Base-by-base conservation (phyloP, 371 early-diverging fungal genomes). In the Rhizomucor miehei region DNA sequence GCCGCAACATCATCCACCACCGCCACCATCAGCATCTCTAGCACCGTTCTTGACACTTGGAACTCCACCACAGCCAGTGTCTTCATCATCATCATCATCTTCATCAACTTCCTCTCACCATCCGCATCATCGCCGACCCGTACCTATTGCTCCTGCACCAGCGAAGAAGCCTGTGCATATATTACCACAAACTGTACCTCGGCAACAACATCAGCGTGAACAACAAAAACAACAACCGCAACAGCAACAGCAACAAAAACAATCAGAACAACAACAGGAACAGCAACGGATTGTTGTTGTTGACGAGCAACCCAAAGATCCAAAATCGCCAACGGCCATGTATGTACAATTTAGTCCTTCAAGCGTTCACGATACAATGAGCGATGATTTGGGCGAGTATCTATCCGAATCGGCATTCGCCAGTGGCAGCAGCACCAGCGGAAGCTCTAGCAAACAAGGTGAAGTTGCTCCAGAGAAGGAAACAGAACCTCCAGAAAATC, bases 291-390 rank as follows among this genome's bases (percentile, higher is more conserved):
- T n/a, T n/a, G n/a, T n/a, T n/a, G 29, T 29, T 3, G 29, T 29
- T 8, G 29, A 29, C 8, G 29, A 29, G 8, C 29, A 29, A 29
- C 29, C 29, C 29, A 29, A 29, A 29, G 29, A 5, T 8, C 11
- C 49, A 37, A 46, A 51, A 14, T 57, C 57, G 8, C 45, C 44
- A 23, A 40, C 57, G 4, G 57, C 57, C 6, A 36, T 57, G 9
- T 57, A 57, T 39, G 51, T 57, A 5, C 57, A 43, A 35, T 57
- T 57, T 43, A 57, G 57, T n/a, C 57, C 57, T 3, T 20, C 41
- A 45, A 57, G 34, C n/a, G 16, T 1, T 25, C 57, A 12, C 21
- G 37, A 39, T 37, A 39, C 29, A n/a, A 41, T 41, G 41, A 41
- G 14, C 41, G 16, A 41, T 14, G 16, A 41, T 41, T 41, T 41